These are phyloP conservation scores for Taxillus chinensis DNA, from an alignment of 164 flowering plant species.

Conservation along the genomic window DNA sequence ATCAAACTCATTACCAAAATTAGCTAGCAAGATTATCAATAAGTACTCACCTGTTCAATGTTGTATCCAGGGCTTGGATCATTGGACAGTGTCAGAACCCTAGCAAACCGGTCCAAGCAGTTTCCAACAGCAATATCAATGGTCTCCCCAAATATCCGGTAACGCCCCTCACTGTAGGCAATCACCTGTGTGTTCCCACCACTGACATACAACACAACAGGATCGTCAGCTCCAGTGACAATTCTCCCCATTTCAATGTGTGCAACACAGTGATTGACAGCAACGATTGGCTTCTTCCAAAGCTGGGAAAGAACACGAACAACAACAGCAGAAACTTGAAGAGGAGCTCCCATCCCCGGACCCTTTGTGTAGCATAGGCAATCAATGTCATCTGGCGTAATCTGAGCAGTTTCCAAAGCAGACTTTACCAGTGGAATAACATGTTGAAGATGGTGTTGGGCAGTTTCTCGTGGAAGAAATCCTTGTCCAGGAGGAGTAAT, in stretches of 20 bases:
- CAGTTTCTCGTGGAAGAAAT: slow-evolving; percentile 91
- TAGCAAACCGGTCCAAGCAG: slow-evolving; percentile 91
- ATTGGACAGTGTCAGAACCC: slow-evolving; percentile 76
- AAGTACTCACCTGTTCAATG: slow-evolving; percentile 72
- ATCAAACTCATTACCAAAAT: too few relatives aligned
- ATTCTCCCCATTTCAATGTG: slow-evolving; percentile 97
- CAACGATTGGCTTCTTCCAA: slow-evolving; percentile 92
- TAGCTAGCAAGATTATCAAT: too few relatives aligned
- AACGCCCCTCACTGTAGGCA: slow-evolving; percentile 86
- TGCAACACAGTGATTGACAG: slow-evolving; percentile 93
- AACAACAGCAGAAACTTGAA: slow-evolving; percentile 75
- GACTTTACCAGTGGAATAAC: slow-evolving; percentile 69
- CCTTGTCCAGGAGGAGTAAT: slow-evolving; percentile 98
- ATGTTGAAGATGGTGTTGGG: slow-evolving; percentile 85
- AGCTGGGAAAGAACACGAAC: slow-evolving; percentile 70
- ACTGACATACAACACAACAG: slow-evolving; percentile 92
- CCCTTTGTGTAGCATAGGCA: slow-evolving; percentile 97
- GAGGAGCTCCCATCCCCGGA: slow-evolving; percentile 98
- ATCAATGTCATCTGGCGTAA: slow-evolving; percentile 58
- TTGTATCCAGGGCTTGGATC: slow-evolving; percentile 97
- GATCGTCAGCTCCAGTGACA: slow-evolving; percentile 90
- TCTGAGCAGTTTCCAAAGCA: slow-evolving; percentile 47
- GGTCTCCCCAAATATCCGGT: slow-evolving; percentile 93
- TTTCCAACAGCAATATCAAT: slow-evolving; percentile 98
- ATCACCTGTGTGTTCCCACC: slow-evolving; percentile 98